Evolutionary conservation across 2,329 filamentous ascomycete genomes (phyloP), one percentile per base, ranked within the genome.

Genomic region (Nemania serpens): DNA sequence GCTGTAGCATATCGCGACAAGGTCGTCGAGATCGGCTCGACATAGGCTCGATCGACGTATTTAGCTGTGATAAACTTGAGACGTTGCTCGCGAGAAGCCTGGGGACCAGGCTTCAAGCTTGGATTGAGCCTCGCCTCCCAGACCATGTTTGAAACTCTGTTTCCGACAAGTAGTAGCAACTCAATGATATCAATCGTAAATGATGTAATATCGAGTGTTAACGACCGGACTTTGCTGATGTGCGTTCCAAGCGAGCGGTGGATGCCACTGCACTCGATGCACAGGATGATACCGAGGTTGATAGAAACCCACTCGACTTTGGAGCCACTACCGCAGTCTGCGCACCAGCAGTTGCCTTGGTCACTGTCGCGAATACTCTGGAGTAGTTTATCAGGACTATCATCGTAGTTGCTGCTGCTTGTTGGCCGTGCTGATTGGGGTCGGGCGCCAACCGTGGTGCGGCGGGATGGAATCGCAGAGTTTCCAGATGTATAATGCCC

Each of bases 291-390:
- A 47, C 91, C 95, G 4, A 99, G 83, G 71, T 99, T 99, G 77
- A 99, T 97, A 0, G 95, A 98, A 29, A 98, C 95, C 95, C 95
- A 99, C 76, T 99, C 95, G 20, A 97, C 93, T 78, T 97, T 98
- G 71, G 88, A 86, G 36, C 90, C 89, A 7, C 93, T 96, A 11
- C 91, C 91, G 73, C 95, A 99, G 75, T 99, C 95, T 15, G 95
- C 95, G 74, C 95, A 99, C 84, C 90, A 91, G 68, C 87, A 89
- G 76, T 99, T 99, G 42, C 92, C 93, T 70, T 96, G 90, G 71
- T 99, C 95, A 51, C 90, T 91, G 59, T 96, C 91, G 51, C 94
- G 89, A 43, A 99, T 86, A 73, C 90, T 88, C 73, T 96, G 91
- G 5, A 99, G 83, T 9, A 99, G 81, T 74, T 89, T 93, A 63